Evolutionary conservation across 257 asterid genomes (phyloP).

Genomic region (Mentha longifolia): DNA sequence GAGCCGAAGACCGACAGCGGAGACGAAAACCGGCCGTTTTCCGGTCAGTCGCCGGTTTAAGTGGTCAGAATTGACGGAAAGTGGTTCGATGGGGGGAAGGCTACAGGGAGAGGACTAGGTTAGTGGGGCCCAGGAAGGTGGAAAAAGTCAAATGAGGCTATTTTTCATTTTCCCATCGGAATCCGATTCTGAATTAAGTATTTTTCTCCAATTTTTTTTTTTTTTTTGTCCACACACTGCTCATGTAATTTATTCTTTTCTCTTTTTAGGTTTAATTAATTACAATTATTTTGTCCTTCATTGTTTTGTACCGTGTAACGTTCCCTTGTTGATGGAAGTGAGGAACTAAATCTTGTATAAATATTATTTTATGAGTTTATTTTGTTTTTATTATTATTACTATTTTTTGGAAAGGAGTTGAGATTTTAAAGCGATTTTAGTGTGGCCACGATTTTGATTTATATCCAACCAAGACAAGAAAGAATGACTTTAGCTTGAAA

Average conservation of each 20-base stretch:
- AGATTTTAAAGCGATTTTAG: background rate
- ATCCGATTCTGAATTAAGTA: background rate
- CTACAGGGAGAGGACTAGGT: background rate
- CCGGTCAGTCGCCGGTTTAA: conserved; percentile 56
- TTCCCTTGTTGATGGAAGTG: background rate
- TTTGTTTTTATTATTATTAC: background rate
- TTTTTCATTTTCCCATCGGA: background rate
- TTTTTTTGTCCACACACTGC: conserved; percentile 11
- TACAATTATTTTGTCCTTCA: background rate
- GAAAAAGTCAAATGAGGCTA: conserved; percentile 24
- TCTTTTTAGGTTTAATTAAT: background rate
- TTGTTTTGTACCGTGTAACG: background rate
- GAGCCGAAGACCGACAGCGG: conserved; percentile 47
- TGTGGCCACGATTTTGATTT: background rate
- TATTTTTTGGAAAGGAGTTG: background rate
- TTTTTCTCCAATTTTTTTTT: background rate
- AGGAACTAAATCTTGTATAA: background rate
- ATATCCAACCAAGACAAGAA: background rate
- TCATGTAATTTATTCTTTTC: conserved; percentile 19
- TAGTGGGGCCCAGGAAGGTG: conserved; percentile 19
- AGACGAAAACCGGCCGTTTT: conserved; percentile 39
- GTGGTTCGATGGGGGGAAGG: background rate
- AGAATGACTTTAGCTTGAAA: background rate
- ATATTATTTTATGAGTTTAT: background rate
- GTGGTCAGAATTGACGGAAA: conserved; percentile 32